phyloP scores from a whole-genome alignment of 805 yeast species.

The Teunomyces kruisii region DNA sequence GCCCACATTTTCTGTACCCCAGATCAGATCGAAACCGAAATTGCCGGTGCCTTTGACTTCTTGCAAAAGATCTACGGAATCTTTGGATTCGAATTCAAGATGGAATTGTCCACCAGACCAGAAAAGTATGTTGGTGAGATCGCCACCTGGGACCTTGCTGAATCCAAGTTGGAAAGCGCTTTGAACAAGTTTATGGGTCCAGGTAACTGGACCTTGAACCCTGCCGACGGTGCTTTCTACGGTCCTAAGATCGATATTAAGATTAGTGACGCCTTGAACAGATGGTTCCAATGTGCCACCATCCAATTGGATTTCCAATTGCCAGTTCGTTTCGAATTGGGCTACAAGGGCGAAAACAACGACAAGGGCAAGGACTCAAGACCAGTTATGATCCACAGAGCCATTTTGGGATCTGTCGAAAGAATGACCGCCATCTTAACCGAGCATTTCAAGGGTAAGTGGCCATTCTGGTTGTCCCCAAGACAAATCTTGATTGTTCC shows the following conservation, averaged over 20 bases:
- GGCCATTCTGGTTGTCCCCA: slow-evolving; percentile 99
- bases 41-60: slow-evolving; percentile 81
- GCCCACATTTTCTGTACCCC: slow-evolving; percentile 96
- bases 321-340: slow-evolving; percentile 89
- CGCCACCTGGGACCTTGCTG: slow-evolving; percentile 93
- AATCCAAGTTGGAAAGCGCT: slow-evolving; percentile 76
- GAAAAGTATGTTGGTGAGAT: slow-evolving; percentile 94
- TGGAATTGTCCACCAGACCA: slow-evolving; percentile 97
- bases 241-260: slow-evolving; percentile 96
- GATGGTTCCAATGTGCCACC: slow-evolving; percentile 99
- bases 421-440: slow-evolving; percentile 98
- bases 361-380: slow-evolving; percentile 62
- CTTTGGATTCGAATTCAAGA: slow-evolving; percentile 92
- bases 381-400: slow-evolving; percentile 99
- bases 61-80: slow-evolving; percentile 82
- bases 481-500: slow-evolving; percentile 96
- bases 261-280: slow-evolving; percentile 89
- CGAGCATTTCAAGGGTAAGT: slow-evolving; percentile 97
- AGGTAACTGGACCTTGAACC: slow-evolving; percentile 90
- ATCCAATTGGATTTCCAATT: slow-evolving; percentile 98
- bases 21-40: slow-evolving; percentile 87
- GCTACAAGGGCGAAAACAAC: slow-evolving; percentile 66
- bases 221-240: slow-evolving; percentile 96
- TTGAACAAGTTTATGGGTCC: slow-evolving; percentile 74
- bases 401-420: slow-evolving; percentile 96